phyloP scores from a whole-genome alignment of 306 rosid species.

The Heteromeles arbutifolia region DNA sequence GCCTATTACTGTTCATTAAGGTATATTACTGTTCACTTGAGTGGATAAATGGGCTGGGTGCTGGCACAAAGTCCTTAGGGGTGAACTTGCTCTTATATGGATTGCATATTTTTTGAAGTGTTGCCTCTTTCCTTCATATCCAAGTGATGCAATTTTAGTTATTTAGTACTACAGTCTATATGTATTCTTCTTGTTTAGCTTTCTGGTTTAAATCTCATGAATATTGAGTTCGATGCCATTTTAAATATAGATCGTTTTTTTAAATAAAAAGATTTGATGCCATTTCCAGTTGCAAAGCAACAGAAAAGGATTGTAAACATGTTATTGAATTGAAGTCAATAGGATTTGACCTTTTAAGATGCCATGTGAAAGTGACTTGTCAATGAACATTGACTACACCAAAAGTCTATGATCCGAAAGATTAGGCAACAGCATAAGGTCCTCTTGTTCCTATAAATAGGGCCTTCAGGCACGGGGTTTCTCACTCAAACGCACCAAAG shows the following conservation, averaged over 20 bases:
- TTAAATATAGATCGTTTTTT: no score
- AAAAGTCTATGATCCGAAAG: conserved; percentile 13
- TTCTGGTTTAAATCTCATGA: no score
- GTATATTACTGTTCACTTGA: no score
- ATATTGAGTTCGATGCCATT: no score
- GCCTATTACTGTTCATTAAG: no score
- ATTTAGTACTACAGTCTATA: no score
- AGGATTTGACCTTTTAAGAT: conserved; percentile 12
- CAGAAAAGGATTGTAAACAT: not conserved
- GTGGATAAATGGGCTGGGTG: no score
- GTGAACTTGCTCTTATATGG: no score
- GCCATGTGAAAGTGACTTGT: conserved; percentile 21
- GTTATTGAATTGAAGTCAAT: not conserved
- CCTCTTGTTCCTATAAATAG: conserved; percentile 27
- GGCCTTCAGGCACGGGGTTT: not conserved
- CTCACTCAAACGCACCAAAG: conserved; percentile 4
- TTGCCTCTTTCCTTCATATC: conserved; percentile 7
- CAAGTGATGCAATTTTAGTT: not conserved
- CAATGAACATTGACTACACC: not conserved
- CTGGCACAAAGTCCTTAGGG: no score
- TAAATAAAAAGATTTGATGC: not conserved
- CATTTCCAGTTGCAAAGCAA: conserved; percentile 8
- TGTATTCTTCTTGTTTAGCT: no score
- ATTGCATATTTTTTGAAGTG: not conserved
- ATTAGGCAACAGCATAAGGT: conserved; percentile 1